These are phyloP conservation scores for Mrakia gelida DNA, from an alignment of 768 basidiomycete species.

Conservation along the genomic window DNA sequence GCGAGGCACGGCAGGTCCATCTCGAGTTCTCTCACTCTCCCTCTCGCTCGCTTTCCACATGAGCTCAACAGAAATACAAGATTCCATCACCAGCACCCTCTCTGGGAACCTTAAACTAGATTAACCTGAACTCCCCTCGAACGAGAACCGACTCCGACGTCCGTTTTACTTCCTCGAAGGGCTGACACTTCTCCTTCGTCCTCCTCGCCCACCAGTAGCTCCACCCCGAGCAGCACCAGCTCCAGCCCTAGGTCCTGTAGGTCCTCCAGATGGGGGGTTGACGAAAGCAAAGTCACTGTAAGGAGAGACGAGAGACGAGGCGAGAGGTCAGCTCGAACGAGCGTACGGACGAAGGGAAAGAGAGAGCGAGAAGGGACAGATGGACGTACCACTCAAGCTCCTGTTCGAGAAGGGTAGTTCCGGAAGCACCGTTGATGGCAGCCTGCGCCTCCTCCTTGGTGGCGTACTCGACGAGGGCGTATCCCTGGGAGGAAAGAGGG, in stretches of 20 bases:
- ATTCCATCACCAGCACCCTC: too few relatives aligned
- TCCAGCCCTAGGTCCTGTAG: slow-evolving; percentile 7
- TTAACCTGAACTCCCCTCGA: too few relatives aligned
- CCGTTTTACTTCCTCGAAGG: slow-evolving; percentile 14
- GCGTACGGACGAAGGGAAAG: neutral
- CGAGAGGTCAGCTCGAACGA: neutral
- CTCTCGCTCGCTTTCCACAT: too few relatives aligned
- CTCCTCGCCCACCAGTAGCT: slow-evolving; percentile 24
- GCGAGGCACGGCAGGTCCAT: too few relatives aligned
- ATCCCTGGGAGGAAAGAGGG: slow-evolving; percentile 59
- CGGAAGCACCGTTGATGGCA: slow-evolving; percentile 85
- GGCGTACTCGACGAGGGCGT: slow-evolving; percentile 95
- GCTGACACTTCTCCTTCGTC: slow-evolving; percentile 28
- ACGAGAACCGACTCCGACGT: too few relatives aligned
- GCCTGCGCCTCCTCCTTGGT: slow-evolving; percentile 89
- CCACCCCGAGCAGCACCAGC: slow-evolving; percentile 3
- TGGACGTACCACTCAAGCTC: slow-evolving; percentile 56
- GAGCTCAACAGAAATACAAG: too few relatives aligned
- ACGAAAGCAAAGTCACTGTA: slow-evolving; percentile 82
- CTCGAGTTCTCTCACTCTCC: too few relatives aligned
- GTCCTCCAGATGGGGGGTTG: slow-evolving; percentile 55
- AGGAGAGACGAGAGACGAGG: too few relatives aligned
- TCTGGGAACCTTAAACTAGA: too few relatives aligned
- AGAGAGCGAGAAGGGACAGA: neutral
- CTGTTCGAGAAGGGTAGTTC: slow-evolving; percentile 79